phyloP scores from a whole-genome alignment of 1,284 basidiomycete species.

The Apiotrichum mycotoxinovorans region DNA sequence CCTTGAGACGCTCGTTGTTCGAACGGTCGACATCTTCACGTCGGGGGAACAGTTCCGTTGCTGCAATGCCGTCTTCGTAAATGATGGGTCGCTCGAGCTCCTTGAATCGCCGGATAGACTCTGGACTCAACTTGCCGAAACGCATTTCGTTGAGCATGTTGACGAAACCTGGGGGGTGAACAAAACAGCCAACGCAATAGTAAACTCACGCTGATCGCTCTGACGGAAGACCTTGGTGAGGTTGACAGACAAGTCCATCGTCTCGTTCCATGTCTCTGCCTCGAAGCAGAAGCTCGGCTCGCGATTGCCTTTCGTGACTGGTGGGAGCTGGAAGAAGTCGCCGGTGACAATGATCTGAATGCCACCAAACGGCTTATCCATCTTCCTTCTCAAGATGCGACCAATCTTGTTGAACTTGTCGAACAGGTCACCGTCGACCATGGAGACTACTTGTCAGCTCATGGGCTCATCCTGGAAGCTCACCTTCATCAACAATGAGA shows the following conservation, averaged over 20 bases:
- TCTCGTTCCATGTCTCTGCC: constrained; percentile 73
- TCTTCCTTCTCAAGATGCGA: constrained; percentile 56
- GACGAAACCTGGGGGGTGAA: constrained; percentile 65
- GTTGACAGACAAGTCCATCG: constrained; percentile 73
- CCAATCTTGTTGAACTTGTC: constrained; percentile 51
- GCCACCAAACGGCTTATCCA: constrained; percentile 76
- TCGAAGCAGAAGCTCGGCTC: constrained; percentile 77
- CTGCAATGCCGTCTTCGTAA: constrained; percentile 69
- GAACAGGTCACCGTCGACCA: constrained; percentile 84
- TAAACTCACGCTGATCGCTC: constrained; percentile 53
- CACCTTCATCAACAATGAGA: constrained; percentile 92
- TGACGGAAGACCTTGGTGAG: constrained; percentile 83
- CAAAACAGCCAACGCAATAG: constrained; percentile 2
- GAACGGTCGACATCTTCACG: constrained; percentile 76
- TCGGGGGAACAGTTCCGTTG: constrained; percentile 82
- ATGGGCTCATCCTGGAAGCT: constrained; percentile 1
- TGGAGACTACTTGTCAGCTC: constrained; percentile 67
- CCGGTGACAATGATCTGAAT: constrained; percentile 91
- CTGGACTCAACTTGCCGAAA: constrained; percentile 63
- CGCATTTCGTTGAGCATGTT: constrained; percentile 89
- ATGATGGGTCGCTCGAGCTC: constrained; percentile 55
- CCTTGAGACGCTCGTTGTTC: constrained; percentile 62
- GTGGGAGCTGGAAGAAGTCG: constrained; percentile 96
- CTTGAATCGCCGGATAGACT: constrained; percentile 62
- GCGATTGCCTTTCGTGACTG: constrained; percentile 63